Evolutionary conservation across 2,329 filamentous ascomycete species (phyloP).

Genomic region (Blastomyces parvus): DNA sequence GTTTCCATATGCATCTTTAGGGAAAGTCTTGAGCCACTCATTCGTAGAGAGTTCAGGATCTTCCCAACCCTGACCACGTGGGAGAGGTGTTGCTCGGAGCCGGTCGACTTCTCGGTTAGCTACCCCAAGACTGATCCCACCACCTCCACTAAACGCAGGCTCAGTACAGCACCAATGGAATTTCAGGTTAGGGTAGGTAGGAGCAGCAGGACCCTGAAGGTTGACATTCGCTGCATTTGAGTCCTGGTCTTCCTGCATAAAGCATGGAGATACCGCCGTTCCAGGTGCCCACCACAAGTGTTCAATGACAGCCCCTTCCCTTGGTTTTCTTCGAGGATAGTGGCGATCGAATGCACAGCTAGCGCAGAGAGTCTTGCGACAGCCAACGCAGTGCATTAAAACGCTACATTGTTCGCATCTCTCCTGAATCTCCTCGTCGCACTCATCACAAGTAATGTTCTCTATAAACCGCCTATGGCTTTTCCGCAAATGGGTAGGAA

Average conservation of each 20-base stretch:
- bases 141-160: slow-evolving; percentile 51
- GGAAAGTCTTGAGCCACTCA: slow-evolving; percentile 34
- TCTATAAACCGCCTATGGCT: slow-evolving; percentile 47
- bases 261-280: slow-evolving; percentile 46
- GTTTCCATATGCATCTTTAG: slow-evolving; percentile 34
- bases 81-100: slow-evolving; percentile 48
- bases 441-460: slow-evolving; percentile 46
- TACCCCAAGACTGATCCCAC: slow-evolving; percentile 49
- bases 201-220: slow-evolving; percentile 27
- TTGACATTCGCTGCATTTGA: slow-evolving; percentile 15
- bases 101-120: slow-evolving; percentile 46
- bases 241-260: slow-evolving; percentile 45
- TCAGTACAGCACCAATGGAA: slow-evolving; percentile 54
- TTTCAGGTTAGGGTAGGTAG: slow-evolving; percentile 42
- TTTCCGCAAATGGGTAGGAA: slow-evolving; percentile 44
- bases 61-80: slow-evolving; percentile 46
- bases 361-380: slow-evolving; percentile 50
- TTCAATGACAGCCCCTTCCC: slow-evolving; percentile 19
- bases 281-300: slow-evolving; percentile 53
- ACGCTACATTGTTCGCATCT: slow-evolving; percentile 53
- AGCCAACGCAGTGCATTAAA: slow-evolving; percentile 53
- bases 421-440: slow-evolving; percentile 45
- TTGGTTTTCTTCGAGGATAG: slow-evolving; percentile 36
- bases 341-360: slow-evolving; percentile 50
- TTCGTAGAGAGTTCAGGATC: slow-evolving; percentile 43